Base-by-base conservation (phyloP, 176 grass and related monocot species). In the Areca catechu region DNA sequence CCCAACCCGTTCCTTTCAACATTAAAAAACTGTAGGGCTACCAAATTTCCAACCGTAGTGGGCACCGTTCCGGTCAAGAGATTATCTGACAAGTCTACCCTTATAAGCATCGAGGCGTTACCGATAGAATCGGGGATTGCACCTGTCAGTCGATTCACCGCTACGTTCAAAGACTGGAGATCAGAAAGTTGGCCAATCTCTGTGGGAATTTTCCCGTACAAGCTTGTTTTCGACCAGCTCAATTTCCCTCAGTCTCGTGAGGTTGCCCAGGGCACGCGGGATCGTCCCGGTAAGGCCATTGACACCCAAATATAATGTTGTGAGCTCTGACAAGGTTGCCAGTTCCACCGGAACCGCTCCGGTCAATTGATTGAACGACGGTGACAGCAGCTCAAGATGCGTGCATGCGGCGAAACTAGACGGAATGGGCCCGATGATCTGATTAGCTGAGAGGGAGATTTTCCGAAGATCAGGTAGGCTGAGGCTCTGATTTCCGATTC, bases 251-350 rank as follows among this genome's bases (percentile, higher is more conserved):
- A 24, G 24, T 24, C 24, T 24, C 4, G 24, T 24, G 24, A 24
- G 1, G 24, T 24, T 24, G 24, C 24, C 4, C 24, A 24, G 24
- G 24, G 24, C 24, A 24, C 3, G 3, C 4, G 59, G 70, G 54
- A 73, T 64, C 10, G 16, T 18, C 48, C 70, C 70, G 17, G 24
- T 73, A 16, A 64, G 58, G 54, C 64, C 22, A 22, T 73, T 73
- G 3, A 0, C 1, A 24, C 63, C 70, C 20, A 63, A 49, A 24
- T 21, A 73, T 27, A 64, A 19, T 25, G 19, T n/a, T n/a, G 23
- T 15, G 18, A 73, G 7, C 10, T 73, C 63, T 43, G 1, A 16
- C 19, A 73, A 24, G 14, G 18, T 20, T 48, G 20, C 16, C 22
- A 74, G 58, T 4, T 74, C 60, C 2, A 28, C 18, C 55, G 71